phyloP scores from a whole-genome alignment of 2,329 filamentous ascomycete genomes.

The Pestalotiopsis sp. region DNA sequence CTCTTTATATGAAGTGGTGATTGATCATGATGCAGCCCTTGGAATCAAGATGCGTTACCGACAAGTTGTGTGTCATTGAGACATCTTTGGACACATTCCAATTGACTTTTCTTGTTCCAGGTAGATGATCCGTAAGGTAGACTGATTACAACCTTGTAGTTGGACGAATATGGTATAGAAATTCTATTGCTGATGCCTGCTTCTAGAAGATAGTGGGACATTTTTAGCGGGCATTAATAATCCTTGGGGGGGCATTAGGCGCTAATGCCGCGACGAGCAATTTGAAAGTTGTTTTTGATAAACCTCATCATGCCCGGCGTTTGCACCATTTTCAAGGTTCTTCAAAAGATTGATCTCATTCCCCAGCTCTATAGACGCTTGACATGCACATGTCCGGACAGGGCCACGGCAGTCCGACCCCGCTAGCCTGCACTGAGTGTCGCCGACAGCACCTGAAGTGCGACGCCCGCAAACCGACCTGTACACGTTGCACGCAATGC shows the following conservation, averaged over 20 bases:
- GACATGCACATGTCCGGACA: neutral
- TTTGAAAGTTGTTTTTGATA: neutral
- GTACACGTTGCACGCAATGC: slow-evolving; percentile 2
- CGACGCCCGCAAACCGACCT: neutral
- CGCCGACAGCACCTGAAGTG: slow-evolving; percentile 6
- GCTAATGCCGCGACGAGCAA: neutral
- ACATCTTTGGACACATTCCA: neutral
- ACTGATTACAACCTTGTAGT: neutral
- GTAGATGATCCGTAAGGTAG: neutral
- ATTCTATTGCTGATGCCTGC: neutral
- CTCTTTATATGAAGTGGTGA: neutral
- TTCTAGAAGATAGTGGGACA: neutral
- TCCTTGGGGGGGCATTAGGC: neutral
- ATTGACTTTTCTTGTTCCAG: too few relatives aligned
- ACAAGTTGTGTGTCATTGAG: neutral
- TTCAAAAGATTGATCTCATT: neutral
- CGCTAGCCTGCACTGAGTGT: slow-evolving; percentile 7
- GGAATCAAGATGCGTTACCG: neutral
- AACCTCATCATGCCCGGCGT: neutral
- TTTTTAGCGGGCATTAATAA: neutral
- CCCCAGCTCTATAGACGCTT: neutral
- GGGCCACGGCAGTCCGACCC: neutral
- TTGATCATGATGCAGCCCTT: neutral
- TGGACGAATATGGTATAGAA: neutral
- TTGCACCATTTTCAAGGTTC: neutral